Percentiles rank a stretch among this genome's conserved stretches.
Conservation (phyloP, 768 basidiomycete species). For the Pleurotus tuoliensis region DNA sequence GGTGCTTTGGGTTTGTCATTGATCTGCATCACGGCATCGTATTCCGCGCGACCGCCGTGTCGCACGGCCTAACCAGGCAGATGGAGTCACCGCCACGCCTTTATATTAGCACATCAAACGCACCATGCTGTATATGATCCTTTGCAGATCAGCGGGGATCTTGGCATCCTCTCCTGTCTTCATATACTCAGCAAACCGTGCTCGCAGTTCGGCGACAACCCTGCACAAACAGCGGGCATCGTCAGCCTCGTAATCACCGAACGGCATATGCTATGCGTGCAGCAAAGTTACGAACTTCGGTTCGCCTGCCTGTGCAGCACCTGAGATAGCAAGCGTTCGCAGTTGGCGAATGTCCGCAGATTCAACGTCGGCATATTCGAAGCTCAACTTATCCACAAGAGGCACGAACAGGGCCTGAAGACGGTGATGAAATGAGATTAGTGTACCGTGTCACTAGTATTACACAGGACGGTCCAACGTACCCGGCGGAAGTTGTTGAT, state of each 20-base stretch:
- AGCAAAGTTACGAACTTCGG: slow-evolving; percentile 18
- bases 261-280: too few species aligned
- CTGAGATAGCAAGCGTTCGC: slow-evolving; percentile 66
- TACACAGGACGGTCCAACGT: slow-evolving; percentile 15
- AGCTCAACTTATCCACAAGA: slow-evolving; percentile 75
- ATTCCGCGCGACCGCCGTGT: slow-evolving; percentile 72
- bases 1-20: slow-evolving; percentile 75
- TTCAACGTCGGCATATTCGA: slow-evolving; percentile 65
- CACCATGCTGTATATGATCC: slow-evolving; percentile 50
- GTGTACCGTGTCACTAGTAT: not conserved
- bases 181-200: slow-evolving; percentile 68
- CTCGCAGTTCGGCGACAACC: slow-evolving; percentile 67
- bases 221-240: slow-evolving; percentile 30
- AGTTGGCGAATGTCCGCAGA: slow-evolving; percentile 64
- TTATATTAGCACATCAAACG: slow-evolving; percentile 15
- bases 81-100: not conserved
- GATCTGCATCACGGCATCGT: slow-evolving; percentile 64
- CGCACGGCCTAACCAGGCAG: slow-evolving; percentile 51
- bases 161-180: slow-evolving; percentile 69
- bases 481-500: slow-evolving; percentile 63
- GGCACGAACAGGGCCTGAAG: slow-evolving; percentile 66
- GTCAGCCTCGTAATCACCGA: not conserved
- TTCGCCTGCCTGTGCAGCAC: slow-evolving; percentile 34
- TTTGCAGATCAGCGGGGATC: slow-evolving; percentile 79
- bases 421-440: too few species aligned